Evolutionary conservation across 2,329 filamentous ascomycete genomes (phyloP).

Genomic region (Epicoccum sorghinum): DNA sequence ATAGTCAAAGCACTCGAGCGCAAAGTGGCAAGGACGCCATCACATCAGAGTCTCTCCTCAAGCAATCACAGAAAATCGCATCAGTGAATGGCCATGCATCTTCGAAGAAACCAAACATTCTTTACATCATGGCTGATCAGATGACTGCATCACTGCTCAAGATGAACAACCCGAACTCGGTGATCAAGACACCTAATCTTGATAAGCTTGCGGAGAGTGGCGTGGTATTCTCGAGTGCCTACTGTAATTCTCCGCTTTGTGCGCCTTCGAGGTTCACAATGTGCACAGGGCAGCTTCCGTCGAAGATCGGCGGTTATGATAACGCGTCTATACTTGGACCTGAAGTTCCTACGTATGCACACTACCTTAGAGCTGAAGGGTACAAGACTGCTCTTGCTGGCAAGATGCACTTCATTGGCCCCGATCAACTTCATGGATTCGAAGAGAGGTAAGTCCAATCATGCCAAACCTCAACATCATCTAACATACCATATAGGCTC

Average conservation of each 20-base stretch:
- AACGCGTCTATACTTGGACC: conserved; percentile 85
- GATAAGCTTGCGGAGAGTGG: conserved; percentile 80
- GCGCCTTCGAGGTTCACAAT: conserved; percentile 93
- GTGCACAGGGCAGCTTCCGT: conserved; percentile 89
- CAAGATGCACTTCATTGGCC: conserved; percentile 96
- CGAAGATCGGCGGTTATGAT: conserved; percentile 90
- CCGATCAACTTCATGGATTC: conserved; percentile 90
- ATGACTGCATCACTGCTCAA: conserved; percentile 88
- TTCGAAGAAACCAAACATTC: conserved; percentile 69
- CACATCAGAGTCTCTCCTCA: conserved; percentile 33
- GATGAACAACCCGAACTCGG: conserved; percentile 86
- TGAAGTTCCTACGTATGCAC: conserved; percentile 88
- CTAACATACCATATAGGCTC: conserved; percentile 58
- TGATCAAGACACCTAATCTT: conserved; percentile 91
- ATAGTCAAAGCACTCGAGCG: conserved; percentile 9
- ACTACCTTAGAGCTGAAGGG: conserved; percentile 82
- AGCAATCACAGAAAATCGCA: conserved; percentile 35
- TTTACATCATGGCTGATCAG: conserved; percentile 98
- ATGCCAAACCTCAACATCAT: not conserved
- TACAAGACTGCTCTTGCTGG: conserved; percentile 91
- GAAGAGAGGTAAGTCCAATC: conserved; percentile 63
- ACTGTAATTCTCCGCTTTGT: conserved; percentile 92
- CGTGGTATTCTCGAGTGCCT: conserved; percentile 91
- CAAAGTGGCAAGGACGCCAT: conserved; percentile 29
- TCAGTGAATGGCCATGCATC: conserved; percentile 16